phyloP scores from a whole-genome alignment of 2,329 filamentous ascomycete species.

The Alternaria burnsii region DNA sequence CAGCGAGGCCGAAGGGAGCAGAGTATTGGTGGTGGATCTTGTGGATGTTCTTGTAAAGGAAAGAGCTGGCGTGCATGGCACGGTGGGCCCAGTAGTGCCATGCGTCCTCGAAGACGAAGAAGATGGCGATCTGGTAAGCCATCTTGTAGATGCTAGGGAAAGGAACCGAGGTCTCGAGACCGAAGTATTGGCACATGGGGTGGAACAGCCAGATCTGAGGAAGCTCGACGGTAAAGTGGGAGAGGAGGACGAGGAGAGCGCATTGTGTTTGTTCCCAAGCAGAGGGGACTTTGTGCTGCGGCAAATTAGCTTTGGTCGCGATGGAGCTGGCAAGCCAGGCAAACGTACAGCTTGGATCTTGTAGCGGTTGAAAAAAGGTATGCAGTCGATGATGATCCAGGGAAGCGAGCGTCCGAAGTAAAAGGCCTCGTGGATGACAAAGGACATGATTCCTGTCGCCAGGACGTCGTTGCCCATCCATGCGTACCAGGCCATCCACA shows the following conservation, averaged over 20 bases:
- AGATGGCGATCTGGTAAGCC: conserved; percentile 87
- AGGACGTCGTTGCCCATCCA: conserved; percentile 98
- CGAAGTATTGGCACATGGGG: conserved; percentile 91
- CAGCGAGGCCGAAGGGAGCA: conserved; percentile 93
- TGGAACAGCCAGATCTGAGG: conserved; percentile 99
- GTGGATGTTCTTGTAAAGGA: conserved; percentile 93
- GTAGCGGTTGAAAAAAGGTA: conserved; percentile 89
- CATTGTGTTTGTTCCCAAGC: conserved; percentile 93
- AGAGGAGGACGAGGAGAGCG: conserved; percentile 88
- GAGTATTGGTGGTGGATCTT: conserved; percentile 99
- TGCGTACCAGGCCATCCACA: conserved; percentile 96
- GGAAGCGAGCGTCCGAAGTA: conserved; percentile 94
- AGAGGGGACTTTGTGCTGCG: conserved; percentile 84
- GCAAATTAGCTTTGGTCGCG: conserved; percentile 23
- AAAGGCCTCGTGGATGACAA: conserved; percentile 89
- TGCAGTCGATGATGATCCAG: conserved; percentile 89
- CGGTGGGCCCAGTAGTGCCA: conserved; percentile 99
- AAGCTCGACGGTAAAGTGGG: conserved; percentile 96
- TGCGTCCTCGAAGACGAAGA: conserved; percentile 94
- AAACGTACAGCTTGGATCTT: conserved; percentile 85
- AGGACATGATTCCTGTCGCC: conserved; percentile 97
- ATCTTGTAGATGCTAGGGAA: conserved; percentile 89
- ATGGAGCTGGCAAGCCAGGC: background rate
- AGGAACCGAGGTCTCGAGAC: conserved; percentile 85
- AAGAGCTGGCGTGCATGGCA: conserved; percentile 86